Evolutionary conservation across 1,284 basidiomycete genomes (phyloP), one percentile per base, ranked within the genome.

Genomic region (Tilletia indica): DNA sequence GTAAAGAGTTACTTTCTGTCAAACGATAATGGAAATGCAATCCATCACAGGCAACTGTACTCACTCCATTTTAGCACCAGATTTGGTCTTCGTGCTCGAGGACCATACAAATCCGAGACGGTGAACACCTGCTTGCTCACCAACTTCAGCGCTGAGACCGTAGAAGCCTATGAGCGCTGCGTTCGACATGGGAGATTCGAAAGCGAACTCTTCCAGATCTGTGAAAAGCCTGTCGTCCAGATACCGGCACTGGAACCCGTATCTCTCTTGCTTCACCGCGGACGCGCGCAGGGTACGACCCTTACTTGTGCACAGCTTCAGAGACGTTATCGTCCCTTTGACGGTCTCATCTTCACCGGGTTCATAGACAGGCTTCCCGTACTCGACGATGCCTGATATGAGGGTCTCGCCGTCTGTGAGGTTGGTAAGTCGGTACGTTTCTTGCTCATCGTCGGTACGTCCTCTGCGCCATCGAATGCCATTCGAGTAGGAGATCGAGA

Each of bases 391-490:
- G 11, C n/a, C 67, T 2, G 42, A 19, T 12, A 68, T 21, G 39
- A 68, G 48, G n/a, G 19, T 54, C 49, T 68, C 67, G 19, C n/a
- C 45, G 31, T 68, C 42, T 16, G 38, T 34, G 25, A 68, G 31
- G 16, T 68, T 42, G 45, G 42, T 6, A 5, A 68, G 45, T 21
- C 19, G n/a, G 67, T 25, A 58, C 5, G 34, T 4, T 12, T 58
- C 56, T 58, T 58, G 56, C 21, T 58, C 56, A 19, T 58, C 56
- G 12, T 21, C 56, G 21, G 12, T 58, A 19, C 34, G 4, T 34
- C 67, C 67, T 12, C 47, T 12, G 19, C 47, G 67, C 67, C 67
- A 68, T n/a, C 34, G 47, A 16, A 68, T 2, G 34, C 67, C 67
- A 48, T 48, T 68, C 3, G 42, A 9, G 45, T 68, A 68, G 67